Evolutionary conservation across 2,329 filamentous ascomycete species (phyloP).

Genomic region (Colletotrichum falcatum): DNA sequence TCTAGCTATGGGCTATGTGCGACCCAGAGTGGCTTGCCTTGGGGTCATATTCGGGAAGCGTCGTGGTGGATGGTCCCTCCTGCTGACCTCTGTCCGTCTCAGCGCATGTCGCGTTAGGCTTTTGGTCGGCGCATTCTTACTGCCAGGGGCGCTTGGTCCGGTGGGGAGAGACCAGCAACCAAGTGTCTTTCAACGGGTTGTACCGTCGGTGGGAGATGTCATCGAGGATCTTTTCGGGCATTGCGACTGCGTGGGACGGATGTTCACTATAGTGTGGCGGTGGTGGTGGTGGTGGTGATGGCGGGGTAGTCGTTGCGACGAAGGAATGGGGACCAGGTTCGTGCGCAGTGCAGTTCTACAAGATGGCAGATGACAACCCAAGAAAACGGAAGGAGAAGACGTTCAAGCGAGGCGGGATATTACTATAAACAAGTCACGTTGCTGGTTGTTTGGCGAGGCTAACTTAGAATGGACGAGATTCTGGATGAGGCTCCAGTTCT

Average conservation of each 20-base stretch:
- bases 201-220: slow-evolving; percentile 97
- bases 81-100: slow-evolving; percentile 74
- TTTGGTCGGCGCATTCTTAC: slow-evolving; percentile 64
- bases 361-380: not conserved
- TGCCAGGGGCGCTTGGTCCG: slow-evolving; percentile 98
- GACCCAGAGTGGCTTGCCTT: slow-evolving; percentile 58
- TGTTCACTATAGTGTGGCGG: not conserved
- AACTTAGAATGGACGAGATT: slow-evolving; percentile 19
- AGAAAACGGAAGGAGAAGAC: not conserved
- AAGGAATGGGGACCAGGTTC: not conserved
- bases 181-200: slow-evolving; percentile 90
- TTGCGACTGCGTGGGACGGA: slow-evolving; percentile 51
- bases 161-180: slow-evolving; percentile 95
- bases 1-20: not conserved
- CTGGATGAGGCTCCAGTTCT: slow-evolving; percentile 15
- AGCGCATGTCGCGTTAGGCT: slow-evolving; percentile 17
- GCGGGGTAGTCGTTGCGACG: slow-evolving; percentile 31
- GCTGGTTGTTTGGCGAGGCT: slow-evolving; percentile 11
- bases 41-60: slow-evolving; percentile 84
- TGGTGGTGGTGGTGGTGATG: slow-evolving; percentile 1
- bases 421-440: slow-evolving; percentile 29
- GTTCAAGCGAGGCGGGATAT: not conserved
- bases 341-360: not conserved
- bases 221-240: slow-evolving; percentile 84
- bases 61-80: slow-evolving; percentile 75